Evolutionary conservation across 768 basidiomycete genomes (phyloP).

Genomic region (Terana coerulea): DNA sequence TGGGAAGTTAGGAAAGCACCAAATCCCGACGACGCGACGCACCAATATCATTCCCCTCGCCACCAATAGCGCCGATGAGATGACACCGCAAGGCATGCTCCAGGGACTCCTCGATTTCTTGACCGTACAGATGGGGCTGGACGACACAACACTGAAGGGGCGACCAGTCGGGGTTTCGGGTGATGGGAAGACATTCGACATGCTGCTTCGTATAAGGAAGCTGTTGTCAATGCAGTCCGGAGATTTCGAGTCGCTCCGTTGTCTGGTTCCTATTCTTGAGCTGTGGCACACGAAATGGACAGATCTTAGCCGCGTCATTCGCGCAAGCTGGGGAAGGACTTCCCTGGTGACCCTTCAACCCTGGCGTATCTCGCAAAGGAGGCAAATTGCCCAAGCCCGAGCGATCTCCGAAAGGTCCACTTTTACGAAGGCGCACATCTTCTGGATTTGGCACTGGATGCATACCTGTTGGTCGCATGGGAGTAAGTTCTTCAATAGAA

Average conservation of each 20-base stretch:
- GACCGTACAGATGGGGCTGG: constrained; percentile 6
- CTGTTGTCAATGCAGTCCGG: constrained; percentile 5
- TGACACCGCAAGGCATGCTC: constrained; percentile 7
- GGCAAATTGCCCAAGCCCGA: constrained; percentile 1
- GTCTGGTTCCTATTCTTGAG: constrained; percentile 24
- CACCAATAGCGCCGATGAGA: constrained; percentile 14
- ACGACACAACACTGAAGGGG: not conserved
- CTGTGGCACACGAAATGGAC: constrained; percentile 34
- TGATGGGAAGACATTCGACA: constrained; percentile 17
- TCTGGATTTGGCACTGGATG: constrained; percentile 7
- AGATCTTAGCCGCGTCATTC: constrained; percentile 22
- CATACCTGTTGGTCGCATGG: constrained; percentile 20
- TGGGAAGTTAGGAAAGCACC: not conserved
- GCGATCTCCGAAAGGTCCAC: constrained; percentile 17
- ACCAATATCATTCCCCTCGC: constrained; percentile 11
- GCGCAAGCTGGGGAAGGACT: constrained; percentile 20
- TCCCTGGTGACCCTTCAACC: constrained; percentile 15
- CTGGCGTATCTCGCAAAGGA: constrained; percentile 14
- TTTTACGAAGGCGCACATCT: constrained; percentile 14
- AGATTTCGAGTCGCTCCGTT: constrained; percentile 21
- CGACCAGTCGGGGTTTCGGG: constrained; percentile 9
- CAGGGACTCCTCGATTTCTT: constrained; percentile 12
- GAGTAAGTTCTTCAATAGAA: constrained; percentile 12
- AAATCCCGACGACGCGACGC: constrained; percentile 1
- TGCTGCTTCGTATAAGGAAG: constrained; percentile 2